phyloP scores from a whole-genome alignment of 2,329 filamentous ascomycete species.

The Diaporthe destruens region DNA sequence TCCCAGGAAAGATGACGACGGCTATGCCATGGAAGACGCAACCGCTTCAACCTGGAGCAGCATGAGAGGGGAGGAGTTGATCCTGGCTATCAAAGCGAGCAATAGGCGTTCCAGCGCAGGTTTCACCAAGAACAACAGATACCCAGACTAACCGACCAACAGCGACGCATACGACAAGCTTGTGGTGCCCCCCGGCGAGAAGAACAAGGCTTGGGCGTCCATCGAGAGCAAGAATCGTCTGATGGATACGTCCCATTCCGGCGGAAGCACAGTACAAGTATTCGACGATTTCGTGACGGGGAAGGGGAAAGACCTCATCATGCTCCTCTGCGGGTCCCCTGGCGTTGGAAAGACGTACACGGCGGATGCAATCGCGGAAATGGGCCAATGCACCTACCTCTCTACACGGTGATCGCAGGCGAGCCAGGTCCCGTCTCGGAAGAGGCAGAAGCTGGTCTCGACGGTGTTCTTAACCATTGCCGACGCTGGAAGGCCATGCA shows the following conservation, averaged over 20 bases:
- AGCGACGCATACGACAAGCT: slow-evolving; percentile 57
- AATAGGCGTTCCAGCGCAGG: too few species aligned
- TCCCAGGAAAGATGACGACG: too few species aligned
- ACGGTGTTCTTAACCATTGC: slow-evolving; percentile 52
- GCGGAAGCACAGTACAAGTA: neutral
- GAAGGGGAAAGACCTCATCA: slow-evolving; percentile 42
- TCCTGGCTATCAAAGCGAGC: too few species aligned
- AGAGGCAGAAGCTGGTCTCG: slow-evolving; percentile 51
- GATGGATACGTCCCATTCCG: neutral
- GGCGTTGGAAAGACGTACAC: slow-evolving; percentile 35
- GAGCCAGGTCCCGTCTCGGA: slow-evolving; percentile 53
- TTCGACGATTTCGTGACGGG: slow-evolving; percentile 43
- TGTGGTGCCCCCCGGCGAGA: slow-evolving; percentile 50
- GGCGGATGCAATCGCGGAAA: slow-evolving; percentile 52
- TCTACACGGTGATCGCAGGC: slow-evolving; percentile 56
- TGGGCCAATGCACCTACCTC: slow-evolving; percentile 52
- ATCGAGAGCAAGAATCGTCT: slow-evolving; percentile 14
- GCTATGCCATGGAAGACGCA: neutral
- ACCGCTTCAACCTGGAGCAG: neutral
- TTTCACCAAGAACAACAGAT: too few species aligned
- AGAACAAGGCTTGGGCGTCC: slow-evolving; percentile 48
- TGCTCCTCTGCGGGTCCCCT: slow-evolving; percentile 28
- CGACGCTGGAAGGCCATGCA: slow-evolving; percentile 57
- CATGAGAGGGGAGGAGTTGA: too few species aligned
- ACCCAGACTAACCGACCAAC: too few species aligned